These are phyloP conservation scores for Diutina rugosa DNA, from an alignment of 1,139 yeast species.

Conservation along the genomic window DNA sequence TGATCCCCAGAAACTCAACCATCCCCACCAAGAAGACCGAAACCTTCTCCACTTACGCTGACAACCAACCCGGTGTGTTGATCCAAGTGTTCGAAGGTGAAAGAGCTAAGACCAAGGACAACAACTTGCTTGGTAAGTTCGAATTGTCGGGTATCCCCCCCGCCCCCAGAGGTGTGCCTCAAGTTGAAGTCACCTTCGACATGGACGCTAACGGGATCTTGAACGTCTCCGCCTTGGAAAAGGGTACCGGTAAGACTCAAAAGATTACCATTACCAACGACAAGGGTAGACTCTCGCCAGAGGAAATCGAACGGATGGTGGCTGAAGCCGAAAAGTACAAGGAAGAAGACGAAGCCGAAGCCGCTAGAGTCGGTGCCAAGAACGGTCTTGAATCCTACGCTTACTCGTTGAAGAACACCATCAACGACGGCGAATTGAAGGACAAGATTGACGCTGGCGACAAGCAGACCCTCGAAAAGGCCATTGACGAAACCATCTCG, in stretches of 20 bases:
- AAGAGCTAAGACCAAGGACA: constrained; percentile 91
- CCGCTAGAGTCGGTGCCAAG: constrained; percentile 1
- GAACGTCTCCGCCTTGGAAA: constrained; percentile 87
- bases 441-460: constrained; percentile 32
- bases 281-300: constrained; percentile 91
- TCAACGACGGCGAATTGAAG: constrained; percentile 27
- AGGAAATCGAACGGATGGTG: constrained; percentile 88
- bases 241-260: constrained; percentile 84
- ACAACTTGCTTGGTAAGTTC: constrained; percentile 90
- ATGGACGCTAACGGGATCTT: constrained; percentile 92
- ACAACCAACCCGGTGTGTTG: constrained; percentile 93
- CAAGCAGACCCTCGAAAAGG: constrained; percentile 8
- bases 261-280: constrained; percentile 92
- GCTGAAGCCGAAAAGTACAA: constrained; percentile 89
- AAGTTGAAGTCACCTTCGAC: constrained; percentile 90
- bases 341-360: constrained; percentile 43
- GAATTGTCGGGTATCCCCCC: constrained; percentile 95
- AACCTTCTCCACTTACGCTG: constrained; percentile 63
- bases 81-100: constrained; percentile 97
- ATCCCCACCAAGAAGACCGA: constrained; percentile 96
- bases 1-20: constrained; percentile 93
- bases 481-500: neutral
- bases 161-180: constrained; percentile 97
- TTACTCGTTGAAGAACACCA: constrained; percentile 9
- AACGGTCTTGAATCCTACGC: constrained; percentile 1